phyloP scores from a whole-genome alignment of 352 stramenopile species.

The Stramenopiles sp. region DNA sequence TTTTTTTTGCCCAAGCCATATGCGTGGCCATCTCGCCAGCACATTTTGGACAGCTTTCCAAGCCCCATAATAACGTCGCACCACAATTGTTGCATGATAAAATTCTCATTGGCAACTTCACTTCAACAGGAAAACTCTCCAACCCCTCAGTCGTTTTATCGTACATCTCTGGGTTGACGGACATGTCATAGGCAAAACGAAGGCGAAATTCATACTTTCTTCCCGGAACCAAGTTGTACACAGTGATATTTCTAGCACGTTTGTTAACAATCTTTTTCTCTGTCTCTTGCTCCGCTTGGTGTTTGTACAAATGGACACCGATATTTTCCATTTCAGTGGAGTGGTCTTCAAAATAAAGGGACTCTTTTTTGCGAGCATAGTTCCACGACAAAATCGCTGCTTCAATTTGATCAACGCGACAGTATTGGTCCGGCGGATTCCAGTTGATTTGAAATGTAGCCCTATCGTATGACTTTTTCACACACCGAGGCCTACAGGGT shows the following conservation, averaged over 20 bases:
- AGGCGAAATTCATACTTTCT: not conserved
- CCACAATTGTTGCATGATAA: not conserved
- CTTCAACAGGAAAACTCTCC: not conserved
- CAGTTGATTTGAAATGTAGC: not conserved
- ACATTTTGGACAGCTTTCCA: not conserved
- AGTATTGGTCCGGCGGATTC: not conserved
- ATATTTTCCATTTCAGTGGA: not conserved
- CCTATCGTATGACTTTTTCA: not conserved
- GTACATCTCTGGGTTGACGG: not conserved
- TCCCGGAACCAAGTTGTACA: not conserved
- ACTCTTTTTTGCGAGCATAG: not conserved
- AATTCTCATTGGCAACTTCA: not conserved
- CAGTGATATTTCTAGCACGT: not conserved
- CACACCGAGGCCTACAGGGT: not conserved
- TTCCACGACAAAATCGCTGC: not conserved
- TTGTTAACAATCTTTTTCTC: conserved; percentile 5
- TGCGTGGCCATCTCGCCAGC: not conserved
- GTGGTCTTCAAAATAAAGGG: not conserved
- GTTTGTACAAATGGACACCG: not conserved
- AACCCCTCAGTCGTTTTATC: not conserved
- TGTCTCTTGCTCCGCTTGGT: not conserved
- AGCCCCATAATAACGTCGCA: not conserved
- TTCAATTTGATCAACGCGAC: not conserved
- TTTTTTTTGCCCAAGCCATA: not conserved
- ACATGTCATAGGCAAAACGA: not conserved